Base-by-base conservation (phyloP, 148 eudicot species). In the Pouteria glomerata region DNA sequence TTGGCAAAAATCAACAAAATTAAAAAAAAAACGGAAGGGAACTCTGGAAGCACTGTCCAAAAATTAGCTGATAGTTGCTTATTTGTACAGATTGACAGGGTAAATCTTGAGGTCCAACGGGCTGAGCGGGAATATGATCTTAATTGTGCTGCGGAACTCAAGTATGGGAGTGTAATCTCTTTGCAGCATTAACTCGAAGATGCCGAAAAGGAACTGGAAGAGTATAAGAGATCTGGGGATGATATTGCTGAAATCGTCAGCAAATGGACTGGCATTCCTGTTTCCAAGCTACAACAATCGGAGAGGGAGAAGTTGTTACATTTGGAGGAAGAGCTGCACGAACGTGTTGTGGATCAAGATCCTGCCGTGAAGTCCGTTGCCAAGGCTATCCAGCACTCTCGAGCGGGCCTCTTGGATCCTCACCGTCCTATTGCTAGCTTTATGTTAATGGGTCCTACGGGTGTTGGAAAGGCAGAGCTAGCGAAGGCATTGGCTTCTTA, bases 181-280 rank as follows among this genome's bases (percentile, higher is more conserved):
- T 79, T 95, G 59, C 93, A 88, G 70, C 90, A 92, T 33, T 96
- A 95, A 76, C 86, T 95, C 53, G 87, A 68, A 78, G 70, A 80
- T 74, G 96, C 99, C 13, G 99, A 95, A 68, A 89, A 84, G 50
- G 94, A 91, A 66, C 59, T 95, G 57, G 88, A 84, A 50, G 97
- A 91, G 73, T 91, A 91, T 73, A 79, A 89, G 82, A 89, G 74
- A 74, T 88, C 97, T 56, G 99, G 99, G 12, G 91, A 91, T 78
- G 99, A 95, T 67, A 95, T 95, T 74, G 93, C 99, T 31, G 99
- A 95, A 82, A 91, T 95, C 62, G 99, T 95, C 26, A 91, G 97
- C 72, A 95, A 95, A 73, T 95, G 99, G 99, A 95, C 99, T 3
- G 99, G 99, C 29, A 95, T 95, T 62, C 99, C 99, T 4, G 83